Evolutionary conservation across 1,284 basidiomycete genomes (phyloP), one percentile per base, ranked within the genome.

Genomic region (Melanopsichium pennsylvanicum): DNA sequence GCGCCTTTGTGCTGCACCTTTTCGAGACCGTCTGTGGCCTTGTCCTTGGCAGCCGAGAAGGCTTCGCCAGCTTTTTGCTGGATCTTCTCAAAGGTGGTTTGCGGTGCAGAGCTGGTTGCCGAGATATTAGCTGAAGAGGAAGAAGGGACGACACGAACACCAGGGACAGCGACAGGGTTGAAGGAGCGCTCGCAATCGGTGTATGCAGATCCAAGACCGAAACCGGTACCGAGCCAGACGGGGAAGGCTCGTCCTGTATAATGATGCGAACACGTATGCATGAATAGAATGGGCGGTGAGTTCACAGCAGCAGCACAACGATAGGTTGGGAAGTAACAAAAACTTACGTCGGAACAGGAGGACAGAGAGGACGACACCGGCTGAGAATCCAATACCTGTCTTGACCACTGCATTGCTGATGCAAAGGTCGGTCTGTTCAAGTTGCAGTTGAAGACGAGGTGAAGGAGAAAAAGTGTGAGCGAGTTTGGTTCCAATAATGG

Each of bases 171-270:
- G 62, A 93, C 90, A 16, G 93, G 91, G 85, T 95, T 95, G 87
- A 97, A 95, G 19, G 91, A 90, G 70, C 92, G 89, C 85, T 97
- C 93, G 84, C 93, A 97, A 86, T 97, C 91, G 25, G 92, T 92
- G 83, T 94, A 95, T 39, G 92, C 91, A 54, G 89, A 88, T 61
- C 82, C 84, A 39, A 88, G 85, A 39, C 91, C 93, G 81, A 91
- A 96, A 63, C 95, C 94, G 18, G 93, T 93, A 7, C 91, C 87
- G 56, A 97, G 87, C 60, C 92, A 90, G 64, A 97, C 90, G 21
- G 95, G 95, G 92, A 93, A 97, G 79, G 90, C 91, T 71, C 94
- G 91, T 85, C 95, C 94, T 97, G 82, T 34, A 13, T 29, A 51
- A 38, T 51, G 37, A 33, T 52, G n/a, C n/a, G n/a, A n/a, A n/a